Evolutionary conservation across 108 stramenopile species (phyloP).

Genomic region (Stephanodiscus minutulus): DNA sequence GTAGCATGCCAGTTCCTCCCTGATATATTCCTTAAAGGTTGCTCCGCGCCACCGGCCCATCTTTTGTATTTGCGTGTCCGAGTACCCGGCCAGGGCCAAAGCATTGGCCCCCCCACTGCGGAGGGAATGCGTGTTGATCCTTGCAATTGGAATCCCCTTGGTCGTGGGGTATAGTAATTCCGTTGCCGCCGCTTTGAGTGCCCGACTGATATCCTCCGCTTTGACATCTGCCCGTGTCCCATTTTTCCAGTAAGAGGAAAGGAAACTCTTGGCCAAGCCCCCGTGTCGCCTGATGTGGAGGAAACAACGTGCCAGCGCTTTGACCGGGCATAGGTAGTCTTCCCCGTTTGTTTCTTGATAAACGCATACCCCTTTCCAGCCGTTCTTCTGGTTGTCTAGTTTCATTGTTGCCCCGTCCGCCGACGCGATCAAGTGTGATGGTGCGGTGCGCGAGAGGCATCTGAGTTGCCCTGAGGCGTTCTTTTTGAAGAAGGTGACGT

Average conservation of each 20-base stretch:
- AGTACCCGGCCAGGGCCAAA: not conserved
- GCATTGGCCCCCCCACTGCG: conserved; percentile 6
- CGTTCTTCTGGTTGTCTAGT: conserved; percentile 1
- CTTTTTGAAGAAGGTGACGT: conserved; percentile 6
- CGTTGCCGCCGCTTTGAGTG: conserved; percentile 3
- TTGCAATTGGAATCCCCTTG: not conserved
- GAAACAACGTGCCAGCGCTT: conserved; percentile 2
- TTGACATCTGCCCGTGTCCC: not conserved
- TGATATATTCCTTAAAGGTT: conserved; percentile 2
- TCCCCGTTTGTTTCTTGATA: conserved; percentile 20
- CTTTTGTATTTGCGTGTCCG: conserved; percentile 2
- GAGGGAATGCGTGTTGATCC: conserved; percentile 18
- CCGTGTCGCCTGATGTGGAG: not conserved
- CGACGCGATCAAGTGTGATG: not conserved
- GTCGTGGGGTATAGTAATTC: not conserved
- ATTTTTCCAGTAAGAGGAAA: conserved; percentile 6
- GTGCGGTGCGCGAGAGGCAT: not conserved
- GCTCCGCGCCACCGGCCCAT: conserved; percentile 8
- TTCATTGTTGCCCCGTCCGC: conserved; percentile 3
- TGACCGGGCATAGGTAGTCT: conserved; percentile 2
- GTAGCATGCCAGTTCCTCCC: not conserved
- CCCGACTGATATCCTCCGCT: not conserved
- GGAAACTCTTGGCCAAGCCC: not conserved
- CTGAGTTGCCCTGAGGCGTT: not conserved
- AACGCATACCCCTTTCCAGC: conserved; percentile 13